Percentiles rank a stretch among this genome's conserved stretches.
Evolutionary conservation across 805 yeast genomes (phyloP).

Genomic region (Priceomyces castillae): DNA sequence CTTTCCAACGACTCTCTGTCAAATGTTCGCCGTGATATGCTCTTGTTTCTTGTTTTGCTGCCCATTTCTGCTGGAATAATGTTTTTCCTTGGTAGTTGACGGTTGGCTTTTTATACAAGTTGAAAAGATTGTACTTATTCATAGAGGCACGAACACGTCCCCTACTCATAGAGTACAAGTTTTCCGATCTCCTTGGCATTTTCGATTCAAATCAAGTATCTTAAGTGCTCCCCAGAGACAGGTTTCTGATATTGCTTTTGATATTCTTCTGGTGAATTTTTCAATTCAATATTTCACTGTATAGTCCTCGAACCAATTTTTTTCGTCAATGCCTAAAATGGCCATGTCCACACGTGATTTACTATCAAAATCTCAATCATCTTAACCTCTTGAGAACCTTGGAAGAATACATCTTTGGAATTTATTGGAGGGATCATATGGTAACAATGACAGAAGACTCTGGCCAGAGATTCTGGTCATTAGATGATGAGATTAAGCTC

Average conservation of each 20-base stretch:
- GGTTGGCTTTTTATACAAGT: slow-evolving; percentile 70
- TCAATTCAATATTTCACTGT: background rate
- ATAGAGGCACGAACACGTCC: slow-evolving; percentile 84
- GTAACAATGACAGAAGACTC: background rate
- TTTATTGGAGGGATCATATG: background rate
- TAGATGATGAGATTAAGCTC: slow-evolving; percentile 60
- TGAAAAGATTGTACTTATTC: slow-evolving; percentile 90
- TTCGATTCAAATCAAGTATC: background rate
- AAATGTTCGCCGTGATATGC: slow-evolving; percentile 94
- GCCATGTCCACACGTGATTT: background rate
- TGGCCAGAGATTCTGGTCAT: slow-evolving; percentile 45
- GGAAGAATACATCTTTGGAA: too few species aligned
- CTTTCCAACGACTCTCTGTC: slow-evolving; percentile 79
- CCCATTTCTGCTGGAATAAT: slow-evolving; percentile 90
- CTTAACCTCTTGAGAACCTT: too few species aligned
- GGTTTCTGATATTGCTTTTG: background rate
- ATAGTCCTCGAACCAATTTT: background rate
- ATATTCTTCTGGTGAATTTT: background rate
- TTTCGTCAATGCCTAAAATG: background rate
- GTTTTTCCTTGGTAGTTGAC: slow-evolving; percentile 57
- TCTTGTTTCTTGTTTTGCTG: slow-evolving; percentile 86
- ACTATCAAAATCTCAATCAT: background rate
- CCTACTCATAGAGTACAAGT: slow-evolving; percentile 56
- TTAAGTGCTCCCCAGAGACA: background rate
- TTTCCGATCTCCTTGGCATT: slow-evolving; percentile 64